These are phyloP conservation scores for Naganishia sp. DNA, from an alignment of 1,284 basidiomycete species.

Conservation along the genomic window DNA sequence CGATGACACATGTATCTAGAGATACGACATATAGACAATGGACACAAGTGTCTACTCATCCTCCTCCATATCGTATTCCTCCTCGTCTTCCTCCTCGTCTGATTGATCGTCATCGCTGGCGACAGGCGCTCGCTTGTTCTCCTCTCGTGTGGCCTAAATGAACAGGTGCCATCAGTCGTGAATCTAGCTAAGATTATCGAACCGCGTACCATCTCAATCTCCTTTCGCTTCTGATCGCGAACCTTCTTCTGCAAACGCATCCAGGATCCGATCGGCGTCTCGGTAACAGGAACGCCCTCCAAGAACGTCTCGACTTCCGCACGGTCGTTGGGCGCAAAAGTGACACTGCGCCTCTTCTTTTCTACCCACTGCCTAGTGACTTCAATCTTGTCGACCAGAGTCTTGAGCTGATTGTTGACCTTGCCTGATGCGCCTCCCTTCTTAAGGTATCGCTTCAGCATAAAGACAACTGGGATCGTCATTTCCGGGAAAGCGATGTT, in stretches of 20 bases:
- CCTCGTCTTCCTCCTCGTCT: constrained; percentile 36
- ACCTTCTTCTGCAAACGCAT: constrained; percentile 76
- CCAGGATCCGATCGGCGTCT: constrained; percentile 76
- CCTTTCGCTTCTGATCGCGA: constrained; percentile 68
- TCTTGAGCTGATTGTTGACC: constrained; percentile 61
- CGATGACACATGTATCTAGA: neutral
- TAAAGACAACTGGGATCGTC: constrained; percentile 76
- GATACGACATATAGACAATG: neutral
- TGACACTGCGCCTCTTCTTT: constrained; percentile 65
- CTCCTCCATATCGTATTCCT: constrained; percentile 30
- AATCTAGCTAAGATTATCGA: neutral
- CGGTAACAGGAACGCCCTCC: constrained; percentile 62
- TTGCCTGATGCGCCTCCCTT: constrained; percentile 57
- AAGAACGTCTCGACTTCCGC: constrained; percentile 74
- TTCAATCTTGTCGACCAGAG: constrained; percentile 78
- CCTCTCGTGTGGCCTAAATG: constrained; percentile 28
- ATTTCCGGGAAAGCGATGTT: constrained; percentile 94
- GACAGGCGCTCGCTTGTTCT: constrained; percentile 23
- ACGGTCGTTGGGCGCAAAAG: constrained; percentile 71
- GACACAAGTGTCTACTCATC: neutral
- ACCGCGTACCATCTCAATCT: constrained; percentile 70
- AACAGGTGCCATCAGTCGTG: neutral
- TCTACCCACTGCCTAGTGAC: constrained; percentile 78
- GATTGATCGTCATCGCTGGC: constrained; percentile 37
- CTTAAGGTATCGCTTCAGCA: constrained; percentile 71